Evolutionary conservation across 2,329 filamentous ascomycete genomes (phyloP).

Genomic region (Lachnellula hyalina): DNA sequence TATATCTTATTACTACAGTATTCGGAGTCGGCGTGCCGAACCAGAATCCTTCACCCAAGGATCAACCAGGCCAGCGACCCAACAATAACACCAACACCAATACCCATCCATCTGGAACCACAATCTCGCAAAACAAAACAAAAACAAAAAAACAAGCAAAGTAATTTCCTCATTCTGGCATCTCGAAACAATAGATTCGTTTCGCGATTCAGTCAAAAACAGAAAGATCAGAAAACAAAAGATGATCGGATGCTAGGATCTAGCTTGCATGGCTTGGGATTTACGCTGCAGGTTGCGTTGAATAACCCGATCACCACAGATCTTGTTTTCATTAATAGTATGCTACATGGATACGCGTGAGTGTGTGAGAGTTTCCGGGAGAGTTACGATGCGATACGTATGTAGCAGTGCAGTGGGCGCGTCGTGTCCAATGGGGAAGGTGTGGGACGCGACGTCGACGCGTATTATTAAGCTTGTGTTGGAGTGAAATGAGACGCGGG

Average conservation of each 20-base stretch:
- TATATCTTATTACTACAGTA: too few species aligned
- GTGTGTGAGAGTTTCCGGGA: background rate
- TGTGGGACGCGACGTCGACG: background rate
- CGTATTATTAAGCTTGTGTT: background rate
- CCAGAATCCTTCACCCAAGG: background rate
- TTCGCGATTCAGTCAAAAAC: background rate
- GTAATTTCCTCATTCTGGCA: background rate
- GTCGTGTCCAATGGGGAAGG: background rate
- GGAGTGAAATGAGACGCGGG: background rate
- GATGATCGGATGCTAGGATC: constrained; percentile 8
- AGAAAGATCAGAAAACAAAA: background rate
- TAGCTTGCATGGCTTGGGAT: constrained; percentile 6
- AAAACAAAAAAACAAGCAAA: background rate
- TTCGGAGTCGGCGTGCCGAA: too few species aligned
- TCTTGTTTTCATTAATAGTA: background rate
- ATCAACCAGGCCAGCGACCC: background rate
- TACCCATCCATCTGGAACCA: background rate
- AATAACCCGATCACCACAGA: constrained; percentile 13
- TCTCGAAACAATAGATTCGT: too few species aligned
- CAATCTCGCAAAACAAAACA: background rate
- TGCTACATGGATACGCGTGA: constrained; percentile 1
- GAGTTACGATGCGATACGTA: background rate
- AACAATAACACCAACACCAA: background rate
- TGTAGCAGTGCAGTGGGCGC: background rate
- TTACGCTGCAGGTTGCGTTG: constrained; percentile 9